phyloP scores from a whole-genome alignment of 306 rosid genomes.

The Ziziphus jujuba region DNA sequence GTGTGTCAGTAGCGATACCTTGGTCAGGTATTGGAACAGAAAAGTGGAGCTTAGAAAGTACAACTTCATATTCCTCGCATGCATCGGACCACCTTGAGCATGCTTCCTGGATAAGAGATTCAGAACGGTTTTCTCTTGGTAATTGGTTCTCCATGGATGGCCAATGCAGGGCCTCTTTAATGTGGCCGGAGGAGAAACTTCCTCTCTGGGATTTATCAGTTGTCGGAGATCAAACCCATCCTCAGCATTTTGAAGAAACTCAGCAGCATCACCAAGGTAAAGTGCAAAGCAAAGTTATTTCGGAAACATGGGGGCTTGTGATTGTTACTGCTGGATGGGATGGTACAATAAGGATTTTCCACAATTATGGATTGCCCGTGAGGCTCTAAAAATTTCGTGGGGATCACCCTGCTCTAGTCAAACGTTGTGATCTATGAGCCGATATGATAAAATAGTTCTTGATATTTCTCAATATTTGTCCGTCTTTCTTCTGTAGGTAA shows the following conservation, averaged over 20 bases:
- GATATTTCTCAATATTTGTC: too few relatives aligned
- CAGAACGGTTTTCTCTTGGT: constrained; percentile 49
- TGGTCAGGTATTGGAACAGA: constrained; percentile 62
- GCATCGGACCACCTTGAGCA: constrained; percentile 17
- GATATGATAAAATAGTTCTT: too few relatives aligned
- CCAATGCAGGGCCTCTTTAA: constrained; percentile 53
- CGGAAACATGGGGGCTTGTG: constrained; percentile 78
- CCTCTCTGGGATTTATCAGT: constrained; percentile 47
- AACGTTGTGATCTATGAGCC: not conserved
- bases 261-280: constrained; percentile 23
- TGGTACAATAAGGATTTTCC: constrained; percentile 77
- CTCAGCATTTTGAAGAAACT: not conserved
- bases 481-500: too few relatives aligned
- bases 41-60: constrained; percentile 11
- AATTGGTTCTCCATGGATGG: constrained; percentile 71
- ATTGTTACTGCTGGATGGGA: constrained; percentile 71
- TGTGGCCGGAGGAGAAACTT: constrained; percentile 93
- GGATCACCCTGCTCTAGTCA: not conserved
- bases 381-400: constrained; percentile 38
- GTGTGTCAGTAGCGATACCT: constrained; percentile 72
- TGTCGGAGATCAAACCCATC: constrained; percentile 32
- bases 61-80: constrained; percentile 23
- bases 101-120: constrained; percentile 33
- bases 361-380: constrained; percentile 86
- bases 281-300: constrained; percentile 17